phyloP scores from a whole-genome alignment of 1,284 basidiomycete species.

The Neonothopanus nambi region DNA sequence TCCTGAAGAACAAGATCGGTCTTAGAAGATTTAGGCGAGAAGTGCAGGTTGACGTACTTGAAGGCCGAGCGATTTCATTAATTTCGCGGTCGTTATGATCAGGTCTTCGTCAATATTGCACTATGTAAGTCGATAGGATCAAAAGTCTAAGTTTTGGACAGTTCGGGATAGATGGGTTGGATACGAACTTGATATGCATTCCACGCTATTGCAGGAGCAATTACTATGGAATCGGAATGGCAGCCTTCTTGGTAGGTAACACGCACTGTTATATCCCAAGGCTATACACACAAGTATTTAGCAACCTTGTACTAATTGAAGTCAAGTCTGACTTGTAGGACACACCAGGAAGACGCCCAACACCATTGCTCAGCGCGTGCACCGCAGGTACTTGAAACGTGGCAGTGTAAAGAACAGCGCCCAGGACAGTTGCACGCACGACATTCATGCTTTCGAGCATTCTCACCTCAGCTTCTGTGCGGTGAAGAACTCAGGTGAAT shows the following conservation, averaged over 20 bases:
- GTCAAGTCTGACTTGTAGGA: background rate
- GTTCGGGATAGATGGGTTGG: background rate
- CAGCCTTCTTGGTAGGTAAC: no score
- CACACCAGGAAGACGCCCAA: conserved; percentile 27
- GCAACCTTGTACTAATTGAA: background rate
- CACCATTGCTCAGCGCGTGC: conserved; percentile 23
- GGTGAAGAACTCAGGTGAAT: no score
- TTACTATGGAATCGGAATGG: background rate
- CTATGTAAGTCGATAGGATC: no score
- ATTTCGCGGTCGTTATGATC: conserved; percentile 39
- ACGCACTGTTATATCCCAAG: conserved; percentile 16
- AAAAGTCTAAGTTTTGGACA: background rate
- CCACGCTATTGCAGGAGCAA: conserved; percentile 22
- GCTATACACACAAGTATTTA: conserved; percentile 1
- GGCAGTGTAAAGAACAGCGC: background rate
- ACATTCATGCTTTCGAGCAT: no score
- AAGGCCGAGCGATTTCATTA: conserved; percentile 47
- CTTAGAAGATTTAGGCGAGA: background rate
- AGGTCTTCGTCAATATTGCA: conserved; percentile 48
- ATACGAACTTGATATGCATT: conserved; percentile 26
- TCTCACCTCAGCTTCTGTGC: no score
- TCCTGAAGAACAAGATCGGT: conserved; percentile 30
- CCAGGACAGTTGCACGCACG: background rate
- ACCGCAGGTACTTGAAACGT: background rate
- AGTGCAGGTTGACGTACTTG: conserved; percentile 21